Evolutionary conservation across 345 rosid species (phyloP), one percentile per base, ranked within the genome.

Genomic region (Erucastrum elatum): DNA sequence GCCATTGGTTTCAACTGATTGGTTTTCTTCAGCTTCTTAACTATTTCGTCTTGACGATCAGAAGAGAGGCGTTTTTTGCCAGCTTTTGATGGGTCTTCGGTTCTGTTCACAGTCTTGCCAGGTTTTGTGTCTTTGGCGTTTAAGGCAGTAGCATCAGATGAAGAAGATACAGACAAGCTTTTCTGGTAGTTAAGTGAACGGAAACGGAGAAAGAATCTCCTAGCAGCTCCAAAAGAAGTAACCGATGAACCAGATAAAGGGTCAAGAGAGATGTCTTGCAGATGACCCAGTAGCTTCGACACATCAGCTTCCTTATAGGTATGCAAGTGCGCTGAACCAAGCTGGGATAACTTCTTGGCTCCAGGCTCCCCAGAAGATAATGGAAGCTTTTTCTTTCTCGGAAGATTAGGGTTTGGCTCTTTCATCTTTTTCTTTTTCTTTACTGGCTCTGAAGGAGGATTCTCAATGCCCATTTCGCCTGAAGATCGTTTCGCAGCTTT

Each of bases 371-470:
- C 87, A 64, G 75, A 73, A 74, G 84, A 37, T n/a, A 49, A 49
- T 75, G 83, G 31, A 8, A 71, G 64, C 85, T 87, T 90, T 77
- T 82, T 82, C 86, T 89, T 88, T 77, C 74, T 86, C 46, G 79
- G 86, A 68, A 46, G 85, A 77, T 79, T 93, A 73, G 87, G 51
- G 68, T 71, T 80, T 17, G 69, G 39, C 74, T 84, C 90, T 78
- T 84, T 87, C 85, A 87, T 90, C 86, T 87, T 94, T 74, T 86
- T 92, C 88, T 88, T 93, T 85, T 85, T 86, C 86, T 86, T 91
- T 74, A 78, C 86, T 81, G 78, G 82, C 66, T 79, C 78, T n/a
- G 30, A 67, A 59, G 74, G 17, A 80, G 87, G 55, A 59, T 80
- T 78, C 60, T 82, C 91, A 4, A 83, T 55, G 71, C 85, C 67